Evolutionary conservation across 768 basidiomycete genomes (phyloP), one percentile per base, ranked within the genome.

Genomic region (Trametes gibbosa): DNA sequence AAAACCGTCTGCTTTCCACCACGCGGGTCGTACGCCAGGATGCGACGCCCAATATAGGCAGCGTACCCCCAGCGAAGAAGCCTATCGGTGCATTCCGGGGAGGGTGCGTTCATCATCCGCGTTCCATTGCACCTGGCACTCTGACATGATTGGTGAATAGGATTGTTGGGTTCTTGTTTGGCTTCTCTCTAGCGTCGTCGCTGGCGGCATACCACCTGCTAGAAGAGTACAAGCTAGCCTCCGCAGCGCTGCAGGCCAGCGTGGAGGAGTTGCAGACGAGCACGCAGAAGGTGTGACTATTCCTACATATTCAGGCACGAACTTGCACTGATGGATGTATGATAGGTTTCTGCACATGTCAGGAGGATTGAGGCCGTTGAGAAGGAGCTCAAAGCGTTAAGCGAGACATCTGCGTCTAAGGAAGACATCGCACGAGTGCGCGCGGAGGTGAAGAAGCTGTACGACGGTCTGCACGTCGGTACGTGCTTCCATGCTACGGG

Each of bases 181-280:
- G 93, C 1, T 95, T 96, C 76, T 94, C 94, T 5, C 73, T 95
- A 35, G 92, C 93, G 1, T 92, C 93, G 0, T 87, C 90, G 0
- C 83, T 86, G 66, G 91, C 92, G 41, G 87, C 92, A 25, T 96
- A 94, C 71, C 85, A 91, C 70, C 79, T 97, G 19, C 75, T 95
- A 47, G 92, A 96, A 63, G 95, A 96, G 75, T 94, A 95, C 73
- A 91, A 92, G 73, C 77, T 81, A 42, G 93, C 94, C 29, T 93
- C 92, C 3, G 86, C 89, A n/a, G 83, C 90, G 27, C 74, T 97
- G 50, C 89, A 95, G 73, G 84, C 87, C 21, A 94, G 92, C 69
- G 90, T 96, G 16, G 87, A 92, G 65, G 91, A 95, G 65, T 75
- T 97, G 56, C 88, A 92, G 72, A 75, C 81, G 25, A 93, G 87